Evolutionary conservation across 768 basidiomycete genomes (phyloP).

Genomic region (Leccinum boreale): DNA sequence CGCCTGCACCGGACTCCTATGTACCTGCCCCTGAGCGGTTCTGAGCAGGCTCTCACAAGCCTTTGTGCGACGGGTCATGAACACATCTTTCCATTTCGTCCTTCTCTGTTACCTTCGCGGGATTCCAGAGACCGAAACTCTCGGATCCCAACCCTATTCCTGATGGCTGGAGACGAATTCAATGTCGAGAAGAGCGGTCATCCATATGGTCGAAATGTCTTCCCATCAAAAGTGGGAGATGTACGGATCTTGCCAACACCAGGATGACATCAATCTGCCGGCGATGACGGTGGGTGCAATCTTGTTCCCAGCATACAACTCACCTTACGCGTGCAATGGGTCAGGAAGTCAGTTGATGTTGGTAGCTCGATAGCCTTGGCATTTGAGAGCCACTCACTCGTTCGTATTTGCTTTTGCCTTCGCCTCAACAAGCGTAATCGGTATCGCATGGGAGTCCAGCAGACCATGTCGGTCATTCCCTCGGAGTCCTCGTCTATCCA

Average conservation of each 20-base stretch:
- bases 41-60: neutral
- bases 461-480: neutral
- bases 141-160: neutral
- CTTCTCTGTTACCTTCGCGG: neutral
- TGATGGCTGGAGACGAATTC: neutral
- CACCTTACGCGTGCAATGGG: neutral
- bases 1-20: neutral
- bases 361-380: neutral
- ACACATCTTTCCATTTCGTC: neutral
- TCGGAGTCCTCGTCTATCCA: conserved; percentile 5
- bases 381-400: neutral
- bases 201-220: neutral
- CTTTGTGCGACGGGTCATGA: neutral
- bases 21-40: neutral
- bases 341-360: neutral
- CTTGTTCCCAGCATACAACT: neutral
- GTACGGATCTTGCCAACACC: no score
- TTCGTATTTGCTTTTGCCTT: neutral
- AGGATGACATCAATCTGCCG: neutral
- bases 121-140: neutral
- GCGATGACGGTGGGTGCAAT: neutral
- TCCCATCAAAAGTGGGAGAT: neutral
- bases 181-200: neutral
- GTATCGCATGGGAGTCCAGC: neutral
- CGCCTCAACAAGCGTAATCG: neutral